Percentiles rank a stretch among this genome's conserved stretches.
These are phyloP conservation scores for Castanopsis chinensis DNA, from an alignment of 306 rosid species.

Conservation along the genomic window DNA sequence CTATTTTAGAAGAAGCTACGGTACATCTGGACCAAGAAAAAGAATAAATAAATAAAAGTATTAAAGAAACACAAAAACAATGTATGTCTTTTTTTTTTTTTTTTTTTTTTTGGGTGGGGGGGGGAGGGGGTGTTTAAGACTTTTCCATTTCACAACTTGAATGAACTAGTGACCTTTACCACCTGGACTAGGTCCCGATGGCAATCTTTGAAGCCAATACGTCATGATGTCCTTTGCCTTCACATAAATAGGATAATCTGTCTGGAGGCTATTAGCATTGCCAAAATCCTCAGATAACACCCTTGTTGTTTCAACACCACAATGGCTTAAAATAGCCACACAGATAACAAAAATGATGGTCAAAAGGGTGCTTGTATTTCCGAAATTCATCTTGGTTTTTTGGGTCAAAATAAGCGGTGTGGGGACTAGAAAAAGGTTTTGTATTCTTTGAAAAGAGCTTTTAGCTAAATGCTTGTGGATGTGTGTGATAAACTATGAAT, in stretches of 20 bases:
- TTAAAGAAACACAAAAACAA: too few relatives aligned
- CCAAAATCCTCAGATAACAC: slow-evolving; percentile 30
- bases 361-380: slow-evolving; percentile 7
- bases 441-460: neutral
- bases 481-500: neutral
- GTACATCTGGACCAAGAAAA: too few relatives aligned
- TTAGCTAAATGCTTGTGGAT: neutral
- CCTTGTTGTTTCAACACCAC: slow-evolving; percentile 29
- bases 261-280: slow-evolving; percentile 20
- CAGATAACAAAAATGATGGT: slow-evolving; percentile 7
- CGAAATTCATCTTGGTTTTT: slow-evolving; percentile 21
- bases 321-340: slow-evolving; percentile 10
- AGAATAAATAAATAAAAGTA: too few relatives aligned
- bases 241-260: slow-evolving; percentile 15
- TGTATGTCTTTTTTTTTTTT: too few relatives aligned
- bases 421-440: too few relatives aligned
- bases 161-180: slow-evolving; percentile 31
- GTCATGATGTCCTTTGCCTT: slow-evolving; percentile 21
- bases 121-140: neutral
- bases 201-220: slow-evolving; percentile 31
- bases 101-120: too few relatives aligned
- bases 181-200: slow-evolving; percentile 36
- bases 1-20: too few relatives aligned
- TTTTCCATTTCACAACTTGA: neutral
- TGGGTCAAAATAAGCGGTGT: too few relatives aligned